A percentile compares a stretch with the other conserved stretches of the same genome.
These are phyloP conservation scores for Bacidia rubella DNA, from an alignment of 495 filamentous ascomycete genomes.

Conservation along the genomic window DNA sequence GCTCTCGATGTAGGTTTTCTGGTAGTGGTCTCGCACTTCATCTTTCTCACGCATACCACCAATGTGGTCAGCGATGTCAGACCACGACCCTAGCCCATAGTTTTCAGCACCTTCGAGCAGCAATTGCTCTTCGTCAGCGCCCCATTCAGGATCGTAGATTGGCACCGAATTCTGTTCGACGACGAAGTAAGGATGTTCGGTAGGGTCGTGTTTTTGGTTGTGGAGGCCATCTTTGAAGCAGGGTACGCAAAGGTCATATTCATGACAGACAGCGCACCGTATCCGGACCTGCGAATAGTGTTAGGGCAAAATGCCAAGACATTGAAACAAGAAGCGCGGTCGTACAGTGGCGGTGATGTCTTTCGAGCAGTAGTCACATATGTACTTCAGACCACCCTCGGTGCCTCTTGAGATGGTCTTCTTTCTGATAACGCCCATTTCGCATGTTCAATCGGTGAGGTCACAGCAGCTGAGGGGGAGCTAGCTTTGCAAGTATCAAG, in stretches of 20 bases:
- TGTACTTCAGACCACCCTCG: conserved; percentile 86
- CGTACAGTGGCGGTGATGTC: conserved; percentile 92
- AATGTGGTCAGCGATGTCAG: conserved; percentile 95
- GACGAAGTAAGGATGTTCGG: conserved; percentile 75
- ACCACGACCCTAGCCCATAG: conserved; percentile 94
- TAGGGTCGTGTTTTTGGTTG: conserved; percentile 70
- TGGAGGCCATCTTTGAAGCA: conserved; percentile 74
- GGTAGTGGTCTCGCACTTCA: conserved; percentile 87
- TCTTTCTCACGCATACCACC: conserved; percentile 88
- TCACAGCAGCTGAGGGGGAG: neutral
- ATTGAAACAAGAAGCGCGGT: conserved; percentile 4
- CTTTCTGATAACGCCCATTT: conserved; percentile 93
- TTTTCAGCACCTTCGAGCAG: conserved; percentile 93
- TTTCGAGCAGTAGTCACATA: conserved; percentile 88
- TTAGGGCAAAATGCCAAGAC: neutral
- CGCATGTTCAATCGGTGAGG: neutral
- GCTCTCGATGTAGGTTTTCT: conserved; percentile 74
- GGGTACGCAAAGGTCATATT: conserved; percentile 93
- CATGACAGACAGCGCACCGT: conserved; percentile 69
- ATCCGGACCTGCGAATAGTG: conserved; percentile 62
- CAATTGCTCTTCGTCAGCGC: conserved; percentile 88
- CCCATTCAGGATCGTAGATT: conserved; percentile 91
- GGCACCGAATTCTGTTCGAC: conserved; percentile 98
- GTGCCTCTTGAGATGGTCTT: conserved; percentile 80
- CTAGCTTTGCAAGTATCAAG: no score